Percentiles rank a stretch among this genome's conserved stretches.
Conservation (phyloP, 345 rosid species). For the Brassica nigra region DNA sequence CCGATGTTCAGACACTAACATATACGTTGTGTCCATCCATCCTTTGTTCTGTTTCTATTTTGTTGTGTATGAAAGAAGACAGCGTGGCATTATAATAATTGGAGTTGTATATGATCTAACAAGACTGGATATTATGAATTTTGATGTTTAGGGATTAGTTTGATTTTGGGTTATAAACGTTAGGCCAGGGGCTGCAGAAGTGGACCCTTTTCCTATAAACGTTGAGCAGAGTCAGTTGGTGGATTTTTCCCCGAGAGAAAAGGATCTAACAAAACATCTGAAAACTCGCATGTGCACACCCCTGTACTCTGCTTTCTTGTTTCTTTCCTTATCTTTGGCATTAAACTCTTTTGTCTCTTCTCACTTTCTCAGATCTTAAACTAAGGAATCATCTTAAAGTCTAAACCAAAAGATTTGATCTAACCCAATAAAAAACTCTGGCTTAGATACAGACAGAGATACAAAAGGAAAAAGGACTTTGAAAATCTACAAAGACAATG, state of each 20-base stretch:
- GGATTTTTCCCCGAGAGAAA: constrained; percentile 13
- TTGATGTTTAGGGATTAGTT: not conserved
- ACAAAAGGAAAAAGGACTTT: not conserved
- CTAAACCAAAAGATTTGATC: constrained; percentile 9
- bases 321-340: constrained; percentile 29
- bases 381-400: constrained; percentile 6
- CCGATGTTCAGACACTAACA: not conserved
- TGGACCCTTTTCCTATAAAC: constrained; percentile 31
- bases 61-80: constrained; percentile 15
- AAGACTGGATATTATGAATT: not conserved
- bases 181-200: constrained; percentile 21
- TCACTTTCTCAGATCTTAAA: constrained; percentile 20
- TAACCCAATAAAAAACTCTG: not conserved
- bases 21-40: not conserved
- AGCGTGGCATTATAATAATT: not conserved
- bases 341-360: constrained; percentile 31
- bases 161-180: constrained; percentile 10
- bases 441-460: constrained; percentile 14
- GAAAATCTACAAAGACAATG: not conserved
- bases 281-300: constrained; percentile 40
- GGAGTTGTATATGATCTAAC: not conserved
- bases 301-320: constrained; percentile 19
- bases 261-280: constrained; percentile 36
- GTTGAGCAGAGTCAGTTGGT: constrained; percentile 27
- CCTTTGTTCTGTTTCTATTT: not conserved